Evolutionary conservation across 2,329 filamentous ascomycete genomes (phyloP), one percentile per base, ranked within the genome.

Genomic region (Chaetomiaceae sp.): DNA sequence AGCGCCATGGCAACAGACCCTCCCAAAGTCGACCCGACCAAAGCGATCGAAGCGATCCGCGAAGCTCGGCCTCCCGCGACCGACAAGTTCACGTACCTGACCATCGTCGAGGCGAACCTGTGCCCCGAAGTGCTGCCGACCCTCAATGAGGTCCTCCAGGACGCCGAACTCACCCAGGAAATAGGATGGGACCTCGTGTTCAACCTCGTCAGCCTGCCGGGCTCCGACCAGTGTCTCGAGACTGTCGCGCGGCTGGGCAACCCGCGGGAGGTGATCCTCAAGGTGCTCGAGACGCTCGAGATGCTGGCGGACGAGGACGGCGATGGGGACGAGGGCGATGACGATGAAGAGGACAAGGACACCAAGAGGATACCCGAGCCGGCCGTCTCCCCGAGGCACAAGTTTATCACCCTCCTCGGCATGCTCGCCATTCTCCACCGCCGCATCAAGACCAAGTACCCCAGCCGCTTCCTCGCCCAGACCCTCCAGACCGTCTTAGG

Each of bases 181-280:
- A 90, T 92, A 60, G 88, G 88, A 44, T 93, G 88, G 88, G 88
- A 93, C 65, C 71, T 92, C 45, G 84, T 93, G 19, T 84, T 87
- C 63, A 80, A 89, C 62, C 77, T 93, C 4, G 74, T 90, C 20
- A 75, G 81, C 31, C 70, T 89, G 5, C 75, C 86, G 1, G 81
- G 77, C 12, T 85, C 83, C n/a, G 82, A 86, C 58, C 68, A 75
- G 41, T 90, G 87, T 63, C 73, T 92, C 14, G 79, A 85, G 63
- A 86, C 84, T 25, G 83, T 92, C 46, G 87, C 87, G 27, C 79
- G 83, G 20, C 74, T 89, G 34, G 88, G 87, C 44, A 93, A 92
- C 63, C 88, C 88, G 1, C 76, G 87, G 44, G 88, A 93, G 67
- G 86, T 90, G 40, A 85, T 92, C 53, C 73, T 93, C 60, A 91